Evolutionary conservation across 2,329 filamentous ascomycete species (phyloP).

Genomic region (Phymatotrichopsis omnivora): DNA sequence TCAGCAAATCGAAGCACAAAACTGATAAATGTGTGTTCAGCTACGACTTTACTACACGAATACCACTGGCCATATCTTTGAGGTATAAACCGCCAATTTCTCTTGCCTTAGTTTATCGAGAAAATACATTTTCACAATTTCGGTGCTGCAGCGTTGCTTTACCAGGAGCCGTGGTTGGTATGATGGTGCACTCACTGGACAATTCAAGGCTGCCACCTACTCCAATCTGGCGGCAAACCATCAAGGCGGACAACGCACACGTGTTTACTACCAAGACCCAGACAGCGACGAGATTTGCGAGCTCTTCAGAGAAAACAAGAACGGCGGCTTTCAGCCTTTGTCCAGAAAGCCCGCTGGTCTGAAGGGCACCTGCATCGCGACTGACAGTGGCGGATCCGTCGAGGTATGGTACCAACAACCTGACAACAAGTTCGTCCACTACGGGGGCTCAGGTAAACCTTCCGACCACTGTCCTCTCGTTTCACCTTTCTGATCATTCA

Average conservation of each 20-base stretch:
- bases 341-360: neutral
- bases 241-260: neutral
- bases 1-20: too few relatives aligned
- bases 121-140: neutral
- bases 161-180: neutral
- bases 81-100: too few relatives aligned
- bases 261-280: conserved; percentile 3
- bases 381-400: neutral
- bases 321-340: neutral
- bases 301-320: neutral
- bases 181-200: neutral
- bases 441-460: too few relatives aligned
- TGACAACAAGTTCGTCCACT: too few relatives aligned
- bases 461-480: too few relatives aligned
- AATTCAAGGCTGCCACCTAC: neutral
- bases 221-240: conserved; percentile 2
- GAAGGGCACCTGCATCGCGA: conserved; percentile 4
- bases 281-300: conserved; percentile 1
- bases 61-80: neutral
- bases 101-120: too few relatives aligned
- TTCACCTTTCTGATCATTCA: too few relatives aligned
- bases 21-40: too few relatives aligned
- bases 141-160: neutral
- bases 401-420: conserved; percentile 1
- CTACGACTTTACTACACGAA: conserved; percentile 2